Evolutionary conservation across 208 protist genomes (phyloP), one percentile per base, ranked within the genome.

Genomic region (Naegleria lovaniensis): DNA sequence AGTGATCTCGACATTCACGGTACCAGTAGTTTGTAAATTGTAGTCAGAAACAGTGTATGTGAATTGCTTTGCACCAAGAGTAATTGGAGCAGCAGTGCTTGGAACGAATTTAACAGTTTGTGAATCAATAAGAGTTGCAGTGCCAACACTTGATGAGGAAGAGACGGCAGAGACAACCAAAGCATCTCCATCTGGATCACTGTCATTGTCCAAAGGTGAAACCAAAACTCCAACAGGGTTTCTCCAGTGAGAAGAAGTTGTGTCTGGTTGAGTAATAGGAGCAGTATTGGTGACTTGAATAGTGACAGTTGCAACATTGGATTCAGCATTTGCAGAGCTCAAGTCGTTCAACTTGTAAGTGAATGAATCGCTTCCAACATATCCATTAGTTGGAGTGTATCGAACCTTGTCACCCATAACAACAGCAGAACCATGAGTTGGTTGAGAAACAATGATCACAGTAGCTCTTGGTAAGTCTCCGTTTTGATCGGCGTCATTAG

Each of bases 221-320:
- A 85, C 83, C 55, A 67, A 67, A n/a, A 67, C 38, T 15, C 29
- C 52, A 88, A 36, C 9, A 40, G 29, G 16, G 41, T 55, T 88
- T 36, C n/a, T 88, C 48, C 51, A 75, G 52, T 55, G 48, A 88
- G 85, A 41, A 88, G 85, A 13, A 13, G 29, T 25, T 41, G n/a
- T 36, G 41, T 55, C 52, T 40, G 85, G 25, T 40, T 36, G 25
- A 40, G 85, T 39, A 0, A 36, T 16, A 41, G 86, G 51, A 52
- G 86, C 58, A 89, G 7, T 83, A 79, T 83, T 90, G 9, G 88
- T 90, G 11, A 86, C 83, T 41, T 22, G 33, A 41, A 85, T 33
- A 16, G n/a, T 90, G 9, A 85, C 41, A 36, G 25, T 90, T 4
- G 51, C 79, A 83, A 25, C 39, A 51, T 25, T 16, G 15, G n/a